A percentile compares a stretch with the other conserved stretches of the same genome.
These are phyloP conservation scores for Porcisia hertigi DNA, from an alignment of 208 protist genomes.

Conservation along the genomic window DNA sequence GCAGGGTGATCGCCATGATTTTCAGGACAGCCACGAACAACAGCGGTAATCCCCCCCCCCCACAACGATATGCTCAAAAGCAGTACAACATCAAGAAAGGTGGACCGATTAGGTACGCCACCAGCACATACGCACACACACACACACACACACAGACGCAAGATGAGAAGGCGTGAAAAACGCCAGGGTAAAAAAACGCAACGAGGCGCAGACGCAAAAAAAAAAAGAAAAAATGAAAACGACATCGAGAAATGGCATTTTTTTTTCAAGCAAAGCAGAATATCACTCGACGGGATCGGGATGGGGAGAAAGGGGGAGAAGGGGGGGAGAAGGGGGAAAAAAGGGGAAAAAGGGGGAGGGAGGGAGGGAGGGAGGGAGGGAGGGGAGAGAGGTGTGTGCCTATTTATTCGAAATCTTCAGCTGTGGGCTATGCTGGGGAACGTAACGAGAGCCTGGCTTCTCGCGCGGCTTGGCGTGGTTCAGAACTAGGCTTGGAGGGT, in stretches of 20 bases:
- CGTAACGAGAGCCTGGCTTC: conserved; percentile 68
- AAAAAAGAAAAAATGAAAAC: background rate
- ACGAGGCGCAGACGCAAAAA: background rate
- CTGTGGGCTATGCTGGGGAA: conserved; percentile 58
- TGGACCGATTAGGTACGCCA: background rate
- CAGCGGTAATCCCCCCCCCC: too few relatives aligned
- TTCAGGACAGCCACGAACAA: too few relatives aligned
- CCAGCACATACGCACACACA: background rate
- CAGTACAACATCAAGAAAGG: too few relatives aligned
- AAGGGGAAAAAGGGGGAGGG: too few relatives aligned
- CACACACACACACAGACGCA: background rate
- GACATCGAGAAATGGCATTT: too few relatives aligned
- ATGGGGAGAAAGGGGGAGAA: background rate
- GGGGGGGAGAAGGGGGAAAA: background rate
- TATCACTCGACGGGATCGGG: too few relatives aligned
- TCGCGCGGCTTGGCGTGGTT: conserved; percentile 66
- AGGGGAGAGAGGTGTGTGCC: background rate
- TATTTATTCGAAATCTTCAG: conserved; percentile 58
- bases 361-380: background rate
- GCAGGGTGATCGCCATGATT: too few relatives aligned
- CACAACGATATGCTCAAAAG: too few relatives aligned
- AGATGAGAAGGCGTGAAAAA: too few relatives aligned
- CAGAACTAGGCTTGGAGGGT: conserved; percentile 57
- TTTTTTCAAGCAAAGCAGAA: too few relatives aligned
- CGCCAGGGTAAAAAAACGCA: too few relatives aligned